Evolutionary conservation across 306 rosid species (phyloP), one percentile per base, ranked within the genome.

Genomic region (Corylus avellana): DNA sequence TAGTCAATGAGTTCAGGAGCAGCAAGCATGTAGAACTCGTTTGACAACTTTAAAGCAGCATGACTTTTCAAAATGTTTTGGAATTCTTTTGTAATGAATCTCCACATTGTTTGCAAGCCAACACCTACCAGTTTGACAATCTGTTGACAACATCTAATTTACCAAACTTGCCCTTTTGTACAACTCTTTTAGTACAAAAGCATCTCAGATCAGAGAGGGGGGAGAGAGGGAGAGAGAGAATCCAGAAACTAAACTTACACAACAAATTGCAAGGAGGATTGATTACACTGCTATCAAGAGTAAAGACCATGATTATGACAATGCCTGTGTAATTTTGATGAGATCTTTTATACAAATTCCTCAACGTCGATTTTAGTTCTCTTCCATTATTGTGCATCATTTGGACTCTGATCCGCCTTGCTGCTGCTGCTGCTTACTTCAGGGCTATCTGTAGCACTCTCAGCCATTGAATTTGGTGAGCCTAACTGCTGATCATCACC

Each of bases 321-420:
- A 62, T 9, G 48, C 74, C 61, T 16, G 13, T 55, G 39, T 51
- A 70, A 35, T 57, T 76, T 55, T 70, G 49, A 72, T 50, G 62
- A 74, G 61, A 79, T 56, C 64, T 80, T 53, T 72, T 78, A 59
- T 77, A 81, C 79, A 76, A 70, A 75, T 73, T 64, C 55, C 83
- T 80, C 75, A 82, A 75, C 74, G 39, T 78, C 54, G 73, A 74
- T 76, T 77, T 59, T 57, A 61, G 80, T 72, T 74, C 75, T 81
- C 53, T 83, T 81, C 59, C 79, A 48, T 77, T 69, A 79, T 55
- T 85, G 77, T 14, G 71, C 56, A 76, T 89, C 89, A 48, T 87
- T 89, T 77, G 94, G 86, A 83, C 82, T 86, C 84, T 85, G 90
- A 76, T 85, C 89, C 54, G 86, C 90, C 77, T 81, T 77, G 71